Base-by-base conservation (phyloP, 1,284 basidiomycete genomes). In the Leccinum holopus region DNA sequence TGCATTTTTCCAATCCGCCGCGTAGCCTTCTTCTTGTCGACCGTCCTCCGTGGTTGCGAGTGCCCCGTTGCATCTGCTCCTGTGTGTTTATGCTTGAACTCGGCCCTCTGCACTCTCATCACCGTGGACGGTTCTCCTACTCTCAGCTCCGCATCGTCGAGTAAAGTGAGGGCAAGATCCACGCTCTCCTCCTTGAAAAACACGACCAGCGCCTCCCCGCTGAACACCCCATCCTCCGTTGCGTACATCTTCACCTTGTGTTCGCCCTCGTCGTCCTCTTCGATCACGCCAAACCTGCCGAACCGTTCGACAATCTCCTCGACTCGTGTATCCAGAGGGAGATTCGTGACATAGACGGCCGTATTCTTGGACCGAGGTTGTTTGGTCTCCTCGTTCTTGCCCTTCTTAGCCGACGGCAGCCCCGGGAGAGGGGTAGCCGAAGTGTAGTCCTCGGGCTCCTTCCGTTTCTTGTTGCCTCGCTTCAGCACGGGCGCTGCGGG, bases 161-260 rank as follows among this genome's bases (percentile, higher is more conserved):
- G 81, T 65, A 99, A 82, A 65, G 83, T 91, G 61, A 95, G 78
- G 2, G 96, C 97, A 59, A 99, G 81, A 11, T 82, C 79, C 16
- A 99, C 97, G 33, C 92, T 95, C 65, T 96, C 97, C 72, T 97
- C 94, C 76, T 98, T 98, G 82, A 98, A 97, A 76, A 94, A 99
- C 55, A 98, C 95, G 62, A 99, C 89, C 65, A 99, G 79, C 1
- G 97, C 97, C 68, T 99, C 97, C 37, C 97, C 97, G 70, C 88
- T 97, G 77, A 98, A 98, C 37, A 82, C 78, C n/a, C 95, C 95
- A 65, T 93, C 88, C 2, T 93, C 93, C 65, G 87, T 87, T 60
- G 91, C 88, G 76, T 99, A 99, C 79, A 99, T 83, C 80, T 99
- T 98, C 75, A 98, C 85, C 68, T 96, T 91, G 12, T 92, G 90